Conservation (phyloP, 495 filamentous ascomycete genomes). For the Sordaria brevicollis region DNA sequence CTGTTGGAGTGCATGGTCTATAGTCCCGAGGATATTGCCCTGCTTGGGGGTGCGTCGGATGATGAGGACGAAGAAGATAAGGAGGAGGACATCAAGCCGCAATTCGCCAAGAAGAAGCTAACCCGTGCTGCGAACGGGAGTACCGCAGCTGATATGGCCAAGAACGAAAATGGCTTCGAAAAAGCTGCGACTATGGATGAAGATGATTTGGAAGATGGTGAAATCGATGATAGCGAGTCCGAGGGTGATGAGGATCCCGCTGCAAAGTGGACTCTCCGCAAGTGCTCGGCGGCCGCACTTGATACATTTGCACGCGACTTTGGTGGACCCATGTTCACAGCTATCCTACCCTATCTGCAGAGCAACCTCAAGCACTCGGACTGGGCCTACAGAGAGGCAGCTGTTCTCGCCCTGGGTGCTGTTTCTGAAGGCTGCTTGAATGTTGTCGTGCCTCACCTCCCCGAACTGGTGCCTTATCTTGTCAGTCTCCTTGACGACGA, state of each 20-base stretch:
- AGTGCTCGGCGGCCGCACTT: constrained; percentile 93
- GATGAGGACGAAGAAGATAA: constrained; percentile 90
- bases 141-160: constrained; percentile 43
- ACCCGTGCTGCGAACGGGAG: constrained; percentile 37
- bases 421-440: constrained; percentile 93
- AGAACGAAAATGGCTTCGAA: constrained; percentile 39
- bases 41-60: constrained; percentile 70
- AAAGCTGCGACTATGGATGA: constrained; percentile 49
- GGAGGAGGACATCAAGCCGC: constrained; percentile 83
- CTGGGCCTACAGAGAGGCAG: constrained; percentile 90
- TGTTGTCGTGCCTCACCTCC: constrained; percentile 81
- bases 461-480: constrained; percentile 82
- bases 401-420: constrained; percentile 88
- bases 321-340: constrained; percentile 75
- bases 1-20: constrained; percentile 95
- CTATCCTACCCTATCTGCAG: constrained; percentile 85
- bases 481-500: constrained; percentile 74
- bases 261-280: constrained; percentile 90
- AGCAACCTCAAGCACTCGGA: constrained; percentile 79
- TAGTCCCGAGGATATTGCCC: constrained; percentile 80
- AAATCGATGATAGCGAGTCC: constrained; percentile 74
- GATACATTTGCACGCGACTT: constrained; percentile 92
- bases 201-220: constrained; percentile 78
- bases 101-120: constrained; percentile 66
- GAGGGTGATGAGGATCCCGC: constrained; percentile 70